These are phyloP conservation scores for Magnusiomyces clavatus DNA, from an alignment of 1,139 yeast species.

Conservation along the genomic window DNA sequence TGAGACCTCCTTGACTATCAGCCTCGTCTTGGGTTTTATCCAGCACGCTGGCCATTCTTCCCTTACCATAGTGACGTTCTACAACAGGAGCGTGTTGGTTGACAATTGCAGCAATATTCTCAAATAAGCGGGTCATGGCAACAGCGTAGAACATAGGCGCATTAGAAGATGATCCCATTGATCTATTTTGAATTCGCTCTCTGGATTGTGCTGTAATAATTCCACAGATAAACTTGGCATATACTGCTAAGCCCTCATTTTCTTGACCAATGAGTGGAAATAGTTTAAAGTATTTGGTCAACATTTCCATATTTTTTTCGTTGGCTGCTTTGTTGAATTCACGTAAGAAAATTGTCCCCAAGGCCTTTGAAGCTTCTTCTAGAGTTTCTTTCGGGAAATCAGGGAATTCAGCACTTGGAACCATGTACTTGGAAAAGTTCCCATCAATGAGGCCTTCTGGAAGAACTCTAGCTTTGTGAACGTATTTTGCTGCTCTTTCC, in stretches of 20 bases:
- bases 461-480: conserved; percentile 45
- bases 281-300: conserved; percentile 73
- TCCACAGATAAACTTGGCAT: conserved; percentile 78
- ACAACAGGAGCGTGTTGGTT: conserved; percentile 82
- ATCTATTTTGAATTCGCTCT: conserved; percentile 38
- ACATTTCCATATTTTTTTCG: conserved; percentile 53
- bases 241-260: conserved; percentile 65
- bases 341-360: conserved; percentile 49
- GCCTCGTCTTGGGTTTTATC: conserved; percentile 76
- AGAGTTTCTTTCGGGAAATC: conserved; percentile 61
- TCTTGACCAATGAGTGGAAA: conserved; percentile 80
- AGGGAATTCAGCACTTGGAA: conserved; percentile 90
- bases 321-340: conserved; percentile 68
- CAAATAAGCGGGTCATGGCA: conserved; percentile 69
- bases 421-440: conserved; percentile 69
- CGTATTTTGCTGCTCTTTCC: conserved; percentile 63
- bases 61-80: conserved; percentile 57
- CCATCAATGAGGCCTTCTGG: conserved; percentile 52
- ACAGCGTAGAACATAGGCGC: conserved; percentile 47
- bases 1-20: conserved; percentile 83
- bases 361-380: conserved; percentile 47
- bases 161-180: conserved; percentile 13
- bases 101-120: conserved; percentile 75
- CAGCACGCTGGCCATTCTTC: conserved; percentile 60
- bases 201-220: conserved; percentile 78